These are phyloP conservation scores for Suhomyces sp. DNA, from an alignment of 805 yeast species.

Conservation along the genomic window DNA sequence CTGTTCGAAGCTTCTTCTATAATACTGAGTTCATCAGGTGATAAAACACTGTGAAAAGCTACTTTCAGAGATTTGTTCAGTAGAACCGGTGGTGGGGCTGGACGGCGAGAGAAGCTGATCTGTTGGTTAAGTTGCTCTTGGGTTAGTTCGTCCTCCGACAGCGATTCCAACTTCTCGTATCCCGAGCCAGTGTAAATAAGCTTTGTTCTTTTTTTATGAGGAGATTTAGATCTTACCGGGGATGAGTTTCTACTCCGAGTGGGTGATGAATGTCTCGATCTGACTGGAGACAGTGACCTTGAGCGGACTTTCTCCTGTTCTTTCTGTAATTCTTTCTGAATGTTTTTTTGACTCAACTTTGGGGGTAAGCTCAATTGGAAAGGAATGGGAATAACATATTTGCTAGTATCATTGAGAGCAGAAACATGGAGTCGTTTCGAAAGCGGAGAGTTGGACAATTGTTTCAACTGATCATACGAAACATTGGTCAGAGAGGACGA, in stretches of 20 bases:
- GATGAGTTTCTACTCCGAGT: constrained; percentile 7
- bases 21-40: constrained; percentile 40
- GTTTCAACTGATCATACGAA: constrained; percentile 24
- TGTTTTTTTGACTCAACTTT: constrained; percentile 31
- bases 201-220: constrained; percentile 13
- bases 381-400: constrained; percentile 43
- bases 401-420: constrained; percentile 17
- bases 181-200: constrained; percentile 36
- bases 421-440: constrained; percentile 37
- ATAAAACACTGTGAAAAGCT: constrained; percentile 17
- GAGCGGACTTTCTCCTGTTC: constrained; percentile 5
- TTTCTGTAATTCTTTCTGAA: constrained; percentile 7
- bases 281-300: constrained; percentile 14
- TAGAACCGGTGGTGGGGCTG: constrained; percentile 29
- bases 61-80: constrained; percentile 26
- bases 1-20: constrained; percentile 39
- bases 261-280: constrained; percentile 7
- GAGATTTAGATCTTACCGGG: constrained; percentile 16
- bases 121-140: constrained; percentile 7
- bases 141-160: constrained; percentile 20
- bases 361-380: constrained; percentile 43
- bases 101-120: constrained; percentile 10
- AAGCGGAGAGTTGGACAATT: constrained; percentile 35
- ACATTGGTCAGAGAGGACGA: constrained; percentile 14
- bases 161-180: constrained; percentile 35